These are phyloP conservation scores for Plantago major DNA, from an alignment of 257 asterid genomes.

Conservation along the genomic window DNA sequence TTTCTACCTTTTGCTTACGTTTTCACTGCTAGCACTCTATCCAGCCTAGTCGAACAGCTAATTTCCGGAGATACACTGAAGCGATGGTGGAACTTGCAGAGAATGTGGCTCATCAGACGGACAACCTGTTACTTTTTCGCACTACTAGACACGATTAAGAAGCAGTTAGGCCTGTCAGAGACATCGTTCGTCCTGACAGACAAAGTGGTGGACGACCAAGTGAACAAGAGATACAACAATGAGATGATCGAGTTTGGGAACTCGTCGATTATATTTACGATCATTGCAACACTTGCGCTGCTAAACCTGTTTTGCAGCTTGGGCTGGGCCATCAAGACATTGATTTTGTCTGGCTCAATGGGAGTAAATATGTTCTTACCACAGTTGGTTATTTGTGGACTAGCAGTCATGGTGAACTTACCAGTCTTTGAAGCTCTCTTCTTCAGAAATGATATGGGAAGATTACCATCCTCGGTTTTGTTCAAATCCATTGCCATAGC, in stretches of 20 bases:
- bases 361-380: constrained; percentile 3
- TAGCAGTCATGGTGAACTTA: constrained; percentile 21
- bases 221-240: constrained; percentile 39
- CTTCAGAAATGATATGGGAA: constrained; percentile 30
- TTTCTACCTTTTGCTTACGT: constrained; percentile 47
- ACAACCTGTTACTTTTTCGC: constrained; percentile 48
- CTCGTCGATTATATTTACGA: constrained; percentile 39
- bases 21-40: constrained; percentile 24
- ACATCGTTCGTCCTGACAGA: constrained; percentile 44
- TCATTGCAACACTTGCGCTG: constrained; percentile 47
- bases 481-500: constrained; percentile 28
- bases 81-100: constrained; percentile 66
- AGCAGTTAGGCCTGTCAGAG: constrained; percentile 45
- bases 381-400: constrained; percentile 26
- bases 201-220: constrained; percentile 51
- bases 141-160: constrained; percentile 37
- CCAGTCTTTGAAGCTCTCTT: constrained; percentile 36
- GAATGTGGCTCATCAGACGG: constrained; percentile 50
- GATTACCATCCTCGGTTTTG: constrained; percentile 26
- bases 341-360: constrained; percentile 4
- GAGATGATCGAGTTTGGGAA: constrained; percentile 62
- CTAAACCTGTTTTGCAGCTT: constrained; percentile 46
- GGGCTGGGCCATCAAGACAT: constrained; percentile 34
- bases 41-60: constrained; percentile 39
- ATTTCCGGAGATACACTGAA: constrained; percentile 36